phyloP scores from a whole-genome alignment of 257 asterid genomes.

The Rubia yunnanensis region DNA sequence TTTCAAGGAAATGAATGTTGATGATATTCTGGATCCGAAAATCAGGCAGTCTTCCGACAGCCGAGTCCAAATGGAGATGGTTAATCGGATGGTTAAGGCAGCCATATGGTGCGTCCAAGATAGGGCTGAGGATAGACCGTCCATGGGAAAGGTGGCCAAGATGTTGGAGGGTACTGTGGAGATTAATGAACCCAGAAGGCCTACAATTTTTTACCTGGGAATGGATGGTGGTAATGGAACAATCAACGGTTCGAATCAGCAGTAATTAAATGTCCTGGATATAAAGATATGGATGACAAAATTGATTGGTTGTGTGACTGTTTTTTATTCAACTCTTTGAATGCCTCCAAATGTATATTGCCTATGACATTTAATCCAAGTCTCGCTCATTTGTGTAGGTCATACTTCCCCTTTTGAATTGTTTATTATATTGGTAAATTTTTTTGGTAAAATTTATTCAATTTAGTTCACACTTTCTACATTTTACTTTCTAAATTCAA shows the following conservation, averaged over 20 bases:
- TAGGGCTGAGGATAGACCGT: conserved; percentile 57
- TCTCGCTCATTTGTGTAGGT: too few species aligned
- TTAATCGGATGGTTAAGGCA: conserved; percentile 76
- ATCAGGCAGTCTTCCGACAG: conserved; percentile 51
- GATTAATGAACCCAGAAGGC: conserved; percentile 62
- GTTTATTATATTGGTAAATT: too few species aligned
- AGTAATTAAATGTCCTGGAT: not conserved
- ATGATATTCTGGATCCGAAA: conserved; percentile 52
- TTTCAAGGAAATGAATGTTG: conserved; percentile 50
- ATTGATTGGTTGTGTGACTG: too few species aligned
- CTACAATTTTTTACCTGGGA: conserved; percentile 45
- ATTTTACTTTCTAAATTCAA: too few species aligned
- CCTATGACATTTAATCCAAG: too few species aligned
- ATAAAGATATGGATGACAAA: not conserved
- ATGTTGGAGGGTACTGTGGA: conserved; percentile 88
- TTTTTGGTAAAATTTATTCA: too few species aligned
- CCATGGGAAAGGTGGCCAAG: conserved; percentile 92
- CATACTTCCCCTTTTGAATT: too few species aligned
- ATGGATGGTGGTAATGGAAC: not conserved
- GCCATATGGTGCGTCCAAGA: conserved; percentile 93
- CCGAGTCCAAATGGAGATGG: conserved; percentile 49
- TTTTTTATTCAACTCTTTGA: too few species aligned
- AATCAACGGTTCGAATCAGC: not conserved
- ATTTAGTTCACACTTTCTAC: too few species aligned
- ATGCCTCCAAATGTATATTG: too few species aligned